Evolutionary conservation across 1,284 basidiomycete species (phyloP), one percentile per base, ranked within the genome.

Genomic region (Pholiota adiposa): DNA sequence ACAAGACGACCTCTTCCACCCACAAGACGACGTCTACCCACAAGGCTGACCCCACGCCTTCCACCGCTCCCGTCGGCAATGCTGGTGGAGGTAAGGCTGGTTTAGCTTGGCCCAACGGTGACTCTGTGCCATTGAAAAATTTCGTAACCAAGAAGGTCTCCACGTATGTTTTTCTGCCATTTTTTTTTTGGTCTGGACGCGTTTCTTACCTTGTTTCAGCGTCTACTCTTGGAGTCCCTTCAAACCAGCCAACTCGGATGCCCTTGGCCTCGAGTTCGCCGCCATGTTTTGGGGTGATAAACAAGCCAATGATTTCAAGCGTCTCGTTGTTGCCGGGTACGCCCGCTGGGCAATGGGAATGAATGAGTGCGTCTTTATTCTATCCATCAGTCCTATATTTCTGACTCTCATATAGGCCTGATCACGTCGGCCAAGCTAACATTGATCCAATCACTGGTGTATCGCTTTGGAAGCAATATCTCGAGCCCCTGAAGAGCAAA

Each of bases 281-380:
- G 83, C 88, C 57, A 89, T 90, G 89, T 74, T 91, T 11, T 92
- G 90, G 89, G 87, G 89, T 65, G 61, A 65, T 2, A 77, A 81
- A 53, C 78, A 85, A 63, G 70, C 79, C 41, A 49, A 48, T 11
- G 72, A 79, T 1, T 87, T 86, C 69, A 61, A 75, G 62, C 63
- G 67, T 1, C 71, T 76, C 64, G 84, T 84, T 46, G 73, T 75
- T 19, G 69, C 77, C 53, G 80, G 83, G 59, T 79, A 85, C 54
- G 82, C 86, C 58, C 76, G 80, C 44, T 72, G 75, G 60, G 82
- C 83, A 54, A 70, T 92, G 40, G 89, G 86, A 61, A 79, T 84
- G 74, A 94, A 93, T 73, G 90, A 92, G 89, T 89, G 66, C 31
- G 86, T 77, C 31, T 44, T 18, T 33, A 55, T 25, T 53, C 44